Evolutionary conservation across 495 filamentous ascomycete species (phyloP), one percentile per base, ranked within the genome.

Genomic region (Tuber umbilicatum): DNA sequence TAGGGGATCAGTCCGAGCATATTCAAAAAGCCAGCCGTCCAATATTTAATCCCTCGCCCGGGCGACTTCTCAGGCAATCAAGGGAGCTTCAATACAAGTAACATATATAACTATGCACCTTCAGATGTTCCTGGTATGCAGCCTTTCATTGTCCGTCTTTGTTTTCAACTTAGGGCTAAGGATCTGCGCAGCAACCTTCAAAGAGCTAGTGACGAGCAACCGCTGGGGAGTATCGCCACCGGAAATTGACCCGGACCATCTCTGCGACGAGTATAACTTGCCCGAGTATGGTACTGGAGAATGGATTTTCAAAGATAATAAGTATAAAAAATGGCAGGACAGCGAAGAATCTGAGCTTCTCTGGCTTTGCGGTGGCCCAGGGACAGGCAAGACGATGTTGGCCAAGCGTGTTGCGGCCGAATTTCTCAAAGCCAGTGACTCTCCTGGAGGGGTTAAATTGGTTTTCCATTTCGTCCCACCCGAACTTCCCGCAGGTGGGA

Each of bases 171-270:
- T 47, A 16, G 1, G 14, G 3, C 42, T 43, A 43, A 43, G 12
- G 12, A 43, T 43, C 92, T 43, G 42, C 0, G 42, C 12, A 43
- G 42, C 5, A 50, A 50, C 45, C 21, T 23, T 50, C 9, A 5
- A 23, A 23, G 21, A 50, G 21, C 19, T 47, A 5, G 7, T 47
- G 7, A 47, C 0, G 43, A 5, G 17, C 17, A 47, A 3, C 17
- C 0, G 5, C 43, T 55, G 23, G 23, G 23, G 47, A 9, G 21
- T 55, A n/a, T 55, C 23, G 1, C 47, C 5, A n/a, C 47, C 47
- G 3, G 47, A n/a, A 55, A 55, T 55, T 55, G 47, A 55, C 21
- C 6, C 27, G 1, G 47, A 55, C 7, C 5, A 55, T n/a, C 47
- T 55, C 21, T 6, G 21, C 3, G 47, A 55, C 47, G 7, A n/a